These are phyloP conservation scores for Didymella arachidicola DNA, from an alignment of 2,329 filamentous ascomycete genomes.

Conservation along the genomic window DNA sequence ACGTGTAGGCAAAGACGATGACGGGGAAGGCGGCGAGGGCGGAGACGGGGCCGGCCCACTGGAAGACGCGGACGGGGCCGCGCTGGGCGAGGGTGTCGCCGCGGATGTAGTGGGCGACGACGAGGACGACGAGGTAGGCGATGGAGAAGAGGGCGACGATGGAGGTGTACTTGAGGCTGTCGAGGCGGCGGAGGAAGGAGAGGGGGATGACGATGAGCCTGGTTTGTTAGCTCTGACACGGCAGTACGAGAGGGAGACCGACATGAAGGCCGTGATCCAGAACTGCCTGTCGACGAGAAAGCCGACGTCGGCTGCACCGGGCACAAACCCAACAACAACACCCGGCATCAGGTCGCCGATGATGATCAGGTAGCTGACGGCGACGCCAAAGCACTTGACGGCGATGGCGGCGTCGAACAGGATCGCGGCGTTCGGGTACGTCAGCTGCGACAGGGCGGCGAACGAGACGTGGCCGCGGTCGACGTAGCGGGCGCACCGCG, in stretches of 20 bases:
- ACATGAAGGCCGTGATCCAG: conserved; percentile 98
- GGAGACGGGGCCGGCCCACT: conserved; percentile 80
- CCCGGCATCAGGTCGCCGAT: conserved; percentile 98
- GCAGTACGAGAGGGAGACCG: no score
- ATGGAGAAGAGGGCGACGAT: conserved; percentile 91
- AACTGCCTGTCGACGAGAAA: conserved; percentile 92
- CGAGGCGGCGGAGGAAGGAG: conserved; percentile 87
- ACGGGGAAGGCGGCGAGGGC: conserved; percentile 88
- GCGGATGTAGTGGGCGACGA: conserved; percentile 87
- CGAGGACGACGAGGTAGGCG: conserved; percentile 89
- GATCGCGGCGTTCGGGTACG: conserved; percentile 94
- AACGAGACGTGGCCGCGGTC: conserved; percentile 90
- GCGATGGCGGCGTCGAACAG: conserved; percentile 96
- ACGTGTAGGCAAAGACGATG: conserved; percentile 99
- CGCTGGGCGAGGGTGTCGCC: conserved; percentile 78
- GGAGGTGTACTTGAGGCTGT: conserved; percentile 97
- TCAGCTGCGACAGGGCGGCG: conserved; percentile 95
- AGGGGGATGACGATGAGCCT: conserved; percentile 92
- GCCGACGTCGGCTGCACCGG: conserved; percentile 66
- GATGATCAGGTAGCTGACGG: conserved; percentile 97
- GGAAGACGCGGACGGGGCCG: conserved; percentile 76
- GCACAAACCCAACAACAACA: conserved; percentile 82
- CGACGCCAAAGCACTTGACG: conserved; percentile 97
- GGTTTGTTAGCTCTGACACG: background rate
- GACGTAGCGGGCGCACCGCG: conserved; percentile 89